These are phyloP conservation scores for Nidularia pulvinata DNA, from an alignment of 768 basidiomycete genomes.

Conservation along the genomic window DNA sequence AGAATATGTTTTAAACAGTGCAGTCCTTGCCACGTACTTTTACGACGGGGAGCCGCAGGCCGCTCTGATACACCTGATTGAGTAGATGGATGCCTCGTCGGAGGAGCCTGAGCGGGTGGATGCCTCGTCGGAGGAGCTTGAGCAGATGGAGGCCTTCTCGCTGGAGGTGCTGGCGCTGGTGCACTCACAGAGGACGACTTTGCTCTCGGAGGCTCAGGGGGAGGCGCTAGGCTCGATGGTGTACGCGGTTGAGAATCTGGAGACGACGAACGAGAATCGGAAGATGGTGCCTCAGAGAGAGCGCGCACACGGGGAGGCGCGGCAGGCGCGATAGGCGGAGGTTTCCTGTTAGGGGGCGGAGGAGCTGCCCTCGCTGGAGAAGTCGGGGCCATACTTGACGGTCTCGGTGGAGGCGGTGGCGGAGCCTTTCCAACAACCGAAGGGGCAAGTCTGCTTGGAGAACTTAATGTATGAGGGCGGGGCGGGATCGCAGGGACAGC, in stretches of 20 bases:
- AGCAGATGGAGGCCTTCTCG: constrained; percentile 11
- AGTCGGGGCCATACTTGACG: constrained; percentile 10
- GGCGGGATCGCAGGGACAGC: constrained; percentile 35
- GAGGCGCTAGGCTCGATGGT: constrained; percentile 19
- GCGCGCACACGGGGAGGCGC: constrained; percentile 31
- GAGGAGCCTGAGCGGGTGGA: constrained; percentile 10
- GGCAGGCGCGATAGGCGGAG: constrained; percentile 25
- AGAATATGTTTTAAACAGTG: no score
- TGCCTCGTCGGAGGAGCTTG: no score
- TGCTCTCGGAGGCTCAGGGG: constrained; percentile 2
- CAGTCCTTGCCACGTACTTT: constrained; percentile 34
- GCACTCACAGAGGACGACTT: neutral
- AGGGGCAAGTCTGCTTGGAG: constrained; percentile 9
- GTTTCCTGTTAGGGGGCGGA: constrained; percentile 28
- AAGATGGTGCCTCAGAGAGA: constrained; percentile 39
- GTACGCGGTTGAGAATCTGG: constrained; percentile 18
- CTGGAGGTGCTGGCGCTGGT: constrained; percentile 12
- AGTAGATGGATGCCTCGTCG: constrained; percentile 11
- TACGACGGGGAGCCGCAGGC: constrained; percentile 39
- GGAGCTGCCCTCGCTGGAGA: constrained; percentile 30
- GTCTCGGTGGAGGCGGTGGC: constrained; percentile 11
- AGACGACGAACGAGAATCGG: constrained; percentile 25
- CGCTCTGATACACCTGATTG: constrained; percentile 16
- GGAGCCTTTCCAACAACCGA: neutral
- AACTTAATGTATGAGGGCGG: constrained; percentile 21